Conservation (phyloP, 2,329 filamentous ascomycete genomes). For the Xylariales sp. region DNA sequence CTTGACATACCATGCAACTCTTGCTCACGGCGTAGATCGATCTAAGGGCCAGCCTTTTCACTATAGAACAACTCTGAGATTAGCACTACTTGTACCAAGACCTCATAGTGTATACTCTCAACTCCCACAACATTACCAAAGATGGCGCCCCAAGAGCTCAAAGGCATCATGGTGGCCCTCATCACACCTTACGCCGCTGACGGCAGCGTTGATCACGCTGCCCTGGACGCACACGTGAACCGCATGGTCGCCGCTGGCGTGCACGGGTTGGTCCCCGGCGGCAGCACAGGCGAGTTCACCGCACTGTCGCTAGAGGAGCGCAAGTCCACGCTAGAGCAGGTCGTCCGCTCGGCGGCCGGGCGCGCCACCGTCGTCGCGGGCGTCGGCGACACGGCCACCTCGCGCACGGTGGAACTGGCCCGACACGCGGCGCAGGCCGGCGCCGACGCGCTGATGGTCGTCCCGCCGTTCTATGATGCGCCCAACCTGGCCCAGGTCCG, state of each 20-base stretch:
- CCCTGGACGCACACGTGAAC: slow-evolving; percentile 39
- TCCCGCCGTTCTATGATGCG: slow-evolving; percentile 45
- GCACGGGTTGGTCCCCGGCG: slow-evolving; percentile 45
- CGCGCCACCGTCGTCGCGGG: slow-evolving; percentile 37
- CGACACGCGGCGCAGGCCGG: slow-evolving; percentile 31
- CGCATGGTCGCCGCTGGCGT: slow-evolving; percentile 37
- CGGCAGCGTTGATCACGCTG: slow-evolving; percentile 31
- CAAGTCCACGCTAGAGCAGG: slow-evolving; percentile 35
- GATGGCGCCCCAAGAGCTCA: slow-evolving; percentile 15
- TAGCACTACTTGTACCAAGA: too few species aligned
- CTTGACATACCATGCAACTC: too few species aligned
- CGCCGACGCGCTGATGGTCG: slow-evolving; percentile 41
- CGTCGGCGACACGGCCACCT: slow-evolving; percentile 38
- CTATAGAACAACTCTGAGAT: too few species aligned
- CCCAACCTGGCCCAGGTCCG: slow-evolving; percentile 33
- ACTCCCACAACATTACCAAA: not conserved
- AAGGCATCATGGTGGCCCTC: slow-evolving; percentile 43
- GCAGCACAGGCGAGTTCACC: slow-evolving; percentile 47
- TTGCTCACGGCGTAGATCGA: too few species aligned
- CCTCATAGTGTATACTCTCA: too few species aligned
- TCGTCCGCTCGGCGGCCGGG: slow-evolving; percentile 30
- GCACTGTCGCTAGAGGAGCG: slow-evolving; percentile 37
- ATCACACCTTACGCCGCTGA: slow-evolving; percentile 43
- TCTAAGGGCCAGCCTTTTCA: too few species aligned
- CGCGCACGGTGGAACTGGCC: slow-evolving; percentile 34